Evolutionary conservation across 192 early-diverging fungal species (phyloP), one percentile per base, ranked within the genome.

Genomic region (Entrophospora sp.): DNA sequence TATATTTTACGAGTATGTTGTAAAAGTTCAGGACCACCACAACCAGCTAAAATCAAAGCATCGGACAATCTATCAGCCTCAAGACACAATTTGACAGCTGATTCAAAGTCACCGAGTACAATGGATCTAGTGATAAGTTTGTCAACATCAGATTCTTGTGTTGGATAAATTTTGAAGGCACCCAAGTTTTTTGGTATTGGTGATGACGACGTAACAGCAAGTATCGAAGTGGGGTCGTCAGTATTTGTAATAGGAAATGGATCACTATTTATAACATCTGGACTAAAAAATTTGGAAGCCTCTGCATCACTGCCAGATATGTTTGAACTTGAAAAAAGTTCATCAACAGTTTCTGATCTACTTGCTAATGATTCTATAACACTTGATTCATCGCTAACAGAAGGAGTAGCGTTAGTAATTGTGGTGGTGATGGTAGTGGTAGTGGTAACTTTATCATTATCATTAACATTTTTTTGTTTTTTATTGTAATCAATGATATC

Each of bases 61-160:
- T 94, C 94, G 0, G 96, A 85, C 67, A 87, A 85, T 18, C 89
- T 81, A 59, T 91, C 83, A 14, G 88, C 80, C 32, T 81, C 82
- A 25, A 98, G 76, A 67, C 94, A 96, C 32, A 94, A 75, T 34
- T 87, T 79, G 16, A 97, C 93, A n/a, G 94, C 94, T 0, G 88
- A 83, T 68, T 92, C 91, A 69, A 94, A 94, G 69, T 98, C 91
- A 64, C 96, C 94, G 24, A 93, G 70, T 5, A 97, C 78, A 28
- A 97, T 73, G 1, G 91, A 83, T 22, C 85, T 82, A 9, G 91
- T 96, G 56, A 98, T 87, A 40, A 92, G 73, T 13, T 78, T 81
- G 53, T 97, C 91, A 20, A 82, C 81, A 52, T 90, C 90, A 3
- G 81, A 72, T 24, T 86, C 82, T 20, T 79, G 79, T 10, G 81